These are phyloP conservation scores for Pogostemon cablin DNA, from an alignment of 257 asterid species.

Conservation along the genomic window DNA sequence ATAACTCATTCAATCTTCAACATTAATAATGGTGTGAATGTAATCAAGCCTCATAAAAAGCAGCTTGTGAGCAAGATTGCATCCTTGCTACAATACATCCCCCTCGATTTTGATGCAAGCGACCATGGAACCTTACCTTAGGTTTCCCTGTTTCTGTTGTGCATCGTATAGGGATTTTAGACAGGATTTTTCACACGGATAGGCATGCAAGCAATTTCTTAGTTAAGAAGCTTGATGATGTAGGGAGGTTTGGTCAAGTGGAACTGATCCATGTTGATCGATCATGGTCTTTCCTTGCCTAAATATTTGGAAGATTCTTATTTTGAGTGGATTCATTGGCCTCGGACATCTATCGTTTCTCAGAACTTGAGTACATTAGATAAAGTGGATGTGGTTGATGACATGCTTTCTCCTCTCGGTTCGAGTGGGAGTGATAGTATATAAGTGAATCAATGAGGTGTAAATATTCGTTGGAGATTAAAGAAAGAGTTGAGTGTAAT, in stretches of 20 bases:
- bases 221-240: constrained; percentile 84
- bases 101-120: constrained; percentile 91
- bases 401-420: background rate
- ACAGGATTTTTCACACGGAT: constrained; percentile 94
- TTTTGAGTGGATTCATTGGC: constrained; percentile 99
- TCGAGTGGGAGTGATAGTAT: too few species aligned
- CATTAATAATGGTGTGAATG: constrained; percentile 83
- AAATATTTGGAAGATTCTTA: constrained; percentile 94
- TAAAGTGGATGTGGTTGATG: constrained; percentile 41
- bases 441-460: constrained; percentile 32
- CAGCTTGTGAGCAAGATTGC: constrained; percentile 88
- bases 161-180: constrained; percentile 94
- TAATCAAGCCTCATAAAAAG: constrained; percentile 57
- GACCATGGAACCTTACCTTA: constrained; percentile 96
- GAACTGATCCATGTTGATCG: constrained; percentile 90
- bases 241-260: constrained; percentile 84
- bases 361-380: constrained; percentile 80
- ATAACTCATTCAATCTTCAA: constrained; percentile 87
- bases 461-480: constrained; percentile 60
- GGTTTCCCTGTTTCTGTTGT: constrained; percentile 88
- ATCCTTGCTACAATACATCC: constrained; percentile 79
- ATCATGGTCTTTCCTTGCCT: constrained; percentile 96
- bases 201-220: constrained; percentile 94
- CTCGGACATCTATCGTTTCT: constrained; percentile 97
- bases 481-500: constrained; percentile 41